Evolutionary conservation across 768 basidiomycete species (phyloP), one percentile per base, ranked within the genome.

Genomic region (Calocybe indica): DNA sequence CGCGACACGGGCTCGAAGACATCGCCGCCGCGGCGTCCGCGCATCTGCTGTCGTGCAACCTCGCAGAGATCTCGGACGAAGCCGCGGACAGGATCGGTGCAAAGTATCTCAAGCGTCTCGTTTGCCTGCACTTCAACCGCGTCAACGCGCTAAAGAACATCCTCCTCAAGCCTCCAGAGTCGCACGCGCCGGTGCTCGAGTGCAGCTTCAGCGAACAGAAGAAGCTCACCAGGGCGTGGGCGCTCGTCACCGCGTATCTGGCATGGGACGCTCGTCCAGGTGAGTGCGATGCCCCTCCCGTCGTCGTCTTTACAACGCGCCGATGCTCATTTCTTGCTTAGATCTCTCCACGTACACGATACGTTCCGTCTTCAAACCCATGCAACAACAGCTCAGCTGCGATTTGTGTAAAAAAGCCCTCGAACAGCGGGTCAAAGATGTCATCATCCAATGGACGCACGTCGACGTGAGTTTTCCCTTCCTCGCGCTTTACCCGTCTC

Each of bases 201-300:
- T 73, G 72, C 47, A 55, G 50, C 34, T 64, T 64, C 44, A 35
- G 9, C 0, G 59, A 65, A n/a, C 72, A 71, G 56, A 66, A 63
- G 43, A 57, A 54, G 11, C 43, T 71, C 13, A 58, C 55, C n/a
- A 56, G 70, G n/a, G 64, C 67, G 5, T 73, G 72, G 71, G 61
- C 64, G 3, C 53, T 71, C 4, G 62, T 63, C 4, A 52, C 67
- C 6, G 64, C 70, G 0, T 62, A 63, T 54, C 50, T 71, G 3
- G 60, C 59, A 7, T 72, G 69, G 69, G 68, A 69, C 44, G 53
- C 65, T 1, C 55, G 60, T 47, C 64, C 69, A 29, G 67, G 70
- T 69, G 51, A n/a, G 58, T 60, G 33, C 13, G 5, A 7, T 11
- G n/a, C n/a, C 6, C 47, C 37, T 41, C 28, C 9, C 9, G 3